phyloP scores from a whole-genome alignment of 1,139 yeast genomes.

The Diutina catenulata region DNA sequence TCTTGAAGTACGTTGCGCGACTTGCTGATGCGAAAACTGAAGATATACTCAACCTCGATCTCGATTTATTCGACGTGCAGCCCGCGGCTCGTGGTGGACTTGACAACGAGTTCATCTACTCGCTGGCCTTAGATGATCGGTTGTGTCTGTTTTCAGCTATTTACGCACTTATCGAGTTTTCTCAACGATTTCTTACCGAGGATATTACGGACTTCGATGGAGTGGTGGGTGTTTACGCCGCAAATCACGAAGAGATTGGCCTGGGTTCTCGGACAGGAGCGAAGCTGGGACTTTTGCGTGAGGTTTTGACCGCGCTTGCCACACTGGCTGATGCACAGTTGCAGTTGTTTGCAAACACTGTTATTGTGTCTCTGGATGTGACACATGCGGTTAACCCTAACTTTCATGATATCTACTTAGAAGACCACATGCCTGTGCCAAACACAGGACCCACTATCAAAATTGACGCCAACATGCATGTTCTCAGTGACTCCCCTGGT shows the following conservation, averaged over 20 bases:
- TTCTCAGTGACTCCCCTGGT: conserved; percentile 32
- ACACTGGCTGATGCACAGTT: conserved; percentile 28
- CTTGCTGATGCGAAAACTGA: conserved; percentile 17
- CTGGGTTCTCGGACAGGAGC: conserved; percentile 1
- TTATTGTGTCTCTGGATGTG: conserved; percentile 34
- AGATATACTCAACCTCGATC: conserved; percentile 23
- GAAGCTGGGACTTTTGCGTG: neutral
- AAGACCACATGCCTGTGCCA: conserved; percentile 29
- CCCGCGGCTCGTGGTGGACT: conserved; percentile 30
- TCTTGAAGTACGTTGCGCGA: conserved; percentile 23
- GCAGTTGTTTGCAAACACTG: conserved; percentile 24
- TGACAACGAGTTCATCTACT: conserved; percentile 26
- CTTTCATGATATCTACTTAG: conserved; percentile 23
- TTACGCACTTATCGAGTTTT: conserved; percentile 20
- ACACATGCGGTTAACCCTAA: conserved; percentile 38
- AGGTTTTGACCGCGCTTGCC: conserved; percentile 11
- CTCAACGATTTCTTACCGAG: conserved; percentile 11
- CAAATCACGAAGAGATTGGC: conserved; percentile 36
- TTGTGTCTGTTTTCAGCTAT: conserved; percentile 32
- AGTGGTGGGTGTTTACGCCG: conserved; percentile 25
- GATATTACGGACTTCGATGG: conserved; percentile 16
- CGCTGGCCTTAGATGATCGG: conserved; percentile 35
- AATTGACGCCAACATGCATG: conserved; percentile 30
- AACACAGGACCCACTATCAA: conserved; percentile 30
- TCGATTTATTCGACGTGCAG: conserved; percentile 32